phyloP scores from a whole-genome alignment of 2,329 filamentous ascomycete species.

The Trichoderma asperellum region DNA sequence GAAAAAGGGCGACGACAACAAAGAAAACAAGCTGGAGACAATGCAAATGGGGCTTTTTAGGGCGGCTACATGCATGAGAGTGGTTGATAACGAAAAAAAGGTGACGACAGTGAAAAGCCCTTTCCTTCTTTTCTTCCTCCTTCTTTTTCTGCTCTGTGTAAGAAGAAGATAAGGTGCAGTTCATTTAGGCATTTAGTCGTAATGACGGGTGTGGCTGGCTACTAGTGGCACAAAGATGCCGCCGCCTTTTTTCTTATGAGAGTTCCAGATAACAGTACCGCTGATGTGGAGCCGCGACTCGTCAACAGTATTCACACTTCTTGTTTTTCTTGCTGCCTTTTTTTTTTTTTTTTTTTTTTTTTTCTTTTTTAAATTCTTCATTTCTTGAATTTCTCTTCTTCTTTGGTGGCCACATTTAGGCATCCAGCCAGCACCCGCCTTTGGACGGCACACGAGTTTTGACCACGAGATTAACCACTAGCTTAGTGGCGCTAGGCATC shows the following conservation, averaged over 20 bases:
- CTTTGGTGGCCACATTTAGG: conserved; percentile 2
- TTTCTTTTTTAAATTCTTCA: background rate
- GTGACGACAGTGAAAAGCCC: background rate
- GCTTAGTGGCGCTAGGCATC: background rate
- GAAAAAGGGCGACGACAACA: background rate
- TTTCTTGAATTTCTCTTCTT: background rate
- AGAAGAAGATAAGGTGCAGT: background rate
- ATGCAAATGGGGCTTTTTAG: background rate
- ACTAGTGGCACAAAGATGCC: background rate
- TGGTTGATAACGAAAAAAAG: background rate
- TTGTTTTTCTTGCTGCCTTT: background rate
- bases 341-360: background rate
- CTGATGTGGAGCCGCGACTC: background rate
- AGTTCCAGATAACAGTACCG: background rate
- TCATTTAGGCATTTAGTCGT: conserved; percentile 14
- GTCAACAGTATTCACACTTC: background rate
- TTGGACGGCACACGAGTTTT: background rate
- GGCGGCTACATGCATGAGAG: background rate
- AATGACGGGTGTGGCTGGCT: conserved; percentile 1
- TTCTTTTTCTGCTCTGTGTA: background rate
- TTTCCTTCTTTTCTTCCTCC: background rate
- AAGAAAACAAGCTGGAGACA: background rate
- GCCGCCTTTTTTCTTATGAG: too few relatives aligned
- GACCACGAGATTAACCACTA: background rate
- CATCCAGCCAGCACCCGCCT: background rate